Evolutionary conservation across 2,329 filamentous ascomycete species (phyloP).

Genomic region (Fragosphaeria purpurea): DNA sequence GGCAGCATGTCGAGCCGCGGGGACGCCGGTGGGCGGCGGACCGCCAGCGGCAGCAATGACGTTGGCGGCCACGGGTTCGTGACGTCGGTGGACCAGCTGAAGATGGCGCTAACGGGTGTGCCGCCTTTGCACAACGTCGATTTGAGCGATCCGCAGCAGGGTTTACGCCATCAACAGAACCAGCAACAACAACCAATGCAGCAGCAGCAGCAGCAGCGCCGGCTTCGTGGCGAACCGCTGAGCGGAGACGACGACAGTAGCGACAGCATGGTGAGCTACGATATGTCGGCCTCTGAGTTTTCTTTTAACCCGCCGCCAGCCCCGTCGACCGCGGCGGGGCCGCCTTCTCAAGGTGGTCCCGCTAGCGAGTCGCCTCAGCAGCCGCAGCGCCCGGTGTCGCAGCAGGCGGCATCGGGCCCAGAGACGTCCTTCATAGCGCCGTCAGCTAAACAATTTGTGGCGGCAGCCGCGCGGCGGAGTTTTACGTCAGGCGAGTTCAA

Average conservation of each 20-base stretch:
- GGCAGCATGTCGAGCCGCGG: constrained; percentile 20
- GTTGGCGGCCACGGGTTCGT: constrained; percentile 35
- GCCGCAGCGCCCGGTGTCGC: neutral
- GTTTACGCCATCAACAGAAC: constrained; percentile 21
- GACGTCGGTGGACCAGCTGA: constrained; percentile 54
- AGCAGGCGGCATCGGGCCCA: too few relatives aligned
- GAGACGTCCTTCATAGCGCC: neutral
- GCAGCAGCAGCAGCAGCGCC: constrained; percentile 9
- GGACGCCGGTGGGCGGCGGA: constrained; percentile 9
- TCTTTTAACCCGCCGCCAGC: constrained; percentile 41
- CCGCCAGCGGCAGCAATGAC: constrained; percentile 15
- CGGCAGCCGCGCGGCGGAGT: constrained; percentile 1
- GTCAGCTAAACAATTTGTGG: neutral
- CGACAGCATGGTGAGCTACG: constrained; percentile 64
- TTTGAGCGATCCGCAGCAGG: too few relatives aligned
- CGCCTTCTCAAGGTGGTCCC: too few relatives aligned
- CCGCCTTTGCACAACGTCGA: constrained; percentile 8
- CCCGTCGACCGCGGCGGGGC: too few relatives aligned
- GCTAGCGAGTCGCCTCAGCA: neutral
- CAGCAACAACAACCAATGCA: constrained; percentile 21
- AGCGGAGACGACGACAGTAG: constrained; percentile 45
- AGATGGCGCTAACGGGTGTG: constrained; percentile 48
- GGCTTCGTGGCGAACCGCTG: constrained; percentile 7
- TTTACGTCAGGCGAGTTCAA: neutral
- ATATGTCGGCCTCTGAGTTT: constrained; percentile 56